Evolutionary conservation across 1,139 yeast genomes (phyloP).

Genomic region (Kazachstania sp.): DNA sequence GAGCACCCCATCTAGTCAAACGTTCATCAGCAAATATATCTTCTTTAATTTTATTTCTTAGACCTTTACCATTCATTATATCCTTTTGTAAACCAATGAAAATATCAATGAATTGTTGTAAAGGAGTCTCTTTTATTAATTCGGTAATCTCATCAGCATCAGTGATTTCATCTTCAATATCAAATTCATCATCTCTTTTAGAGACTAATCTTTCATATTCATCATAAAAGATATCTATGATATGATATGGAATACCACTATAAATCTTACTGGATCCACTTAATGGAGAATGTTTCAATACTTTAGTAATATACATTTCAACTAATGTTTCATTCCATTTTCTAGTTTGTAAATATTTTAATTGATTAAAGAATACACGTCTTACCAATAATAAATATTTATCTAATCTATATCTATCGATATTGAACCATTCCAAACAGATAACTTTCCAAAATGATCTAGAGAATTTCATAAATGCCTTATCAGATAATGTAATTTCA

Average conservation of each 20-base stretch:
- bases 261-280: slow-evolving; percentile 56
- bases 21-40: slow-evolving; percentile 62
- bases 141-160: slow-evolving; percentile 16
- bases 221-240: slow-evolving; percentile 75
- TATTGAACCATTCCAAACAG: slow-evolving; percentile 70
- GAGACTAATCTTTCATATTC: slow-evolving; percentile 67
- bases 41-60: slow-evolving; percentile 55
- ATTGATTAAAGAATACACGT: slow-evolving; percentile 59
- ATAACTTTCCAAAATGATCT: slow-evolving; percentile 79
- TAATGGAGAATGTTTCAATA: slow-evolving; percentile 42
- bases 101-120: slow-evolving; percentile 47
- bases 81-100: slow-evolving; percentile 45
- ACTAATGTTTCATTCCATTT: slow-evolving; percentile 51
- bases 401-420: slow-evolving; percentile 83
- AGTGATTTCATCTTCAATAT: slow-evolving; percentile 30
- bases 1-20: slow-evolving; percentile 56
- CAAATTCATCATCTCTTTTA: slow-evolving; percentile 40
- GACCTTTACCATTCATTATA: slow-evolving; percentile 47
- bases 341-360: slow-evolving; percentile 46
- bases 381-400: slow-evolving; percentile 77
- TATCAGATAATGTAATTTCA: slow-evolving; percentile 32
- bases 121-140: slow-evolving; percentile 43
- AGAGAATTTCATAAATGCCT: slow-evolving; percentile 40
- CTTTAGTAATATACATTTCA: slow-evolving; percentile 34
- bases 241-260: slow-evolving; percentile 73